These are phyloP conservation scores for Tulasnella sp. DNA, from an alignment of 768 basidiomycete genomes.

Conservation along the genomic window DNA sequence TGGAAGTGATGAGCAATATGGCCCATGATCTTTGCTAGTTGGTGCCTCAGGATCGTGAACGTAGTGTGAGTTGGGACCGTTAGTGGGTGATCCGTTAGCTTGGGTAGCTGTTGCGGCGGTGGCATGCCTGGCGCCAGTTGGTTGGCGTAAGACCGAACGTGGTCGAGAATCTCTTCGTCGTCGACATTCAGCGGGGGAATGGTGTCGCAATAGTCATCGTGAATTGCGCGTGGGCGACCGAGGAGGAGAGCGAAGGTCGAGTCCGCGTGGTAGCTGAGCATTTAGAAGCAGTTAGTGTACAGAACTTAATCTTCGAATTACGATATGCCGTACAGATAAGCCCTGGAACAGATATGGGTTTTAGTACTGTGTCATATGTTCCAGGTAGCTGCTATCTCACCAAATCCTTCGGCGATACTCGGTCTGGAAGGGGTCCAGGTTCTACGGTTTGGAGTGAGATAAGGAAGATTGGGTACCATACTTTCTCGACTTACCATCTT, in stretches of 20 bases:
- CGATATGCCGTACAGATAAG: conserved; percentile 46
- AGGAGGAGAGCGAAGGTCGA: conserved; percentile 88
- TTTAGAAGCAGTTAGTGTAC: not conserved
- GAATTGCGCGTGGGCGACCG: conserved; percentile 75
- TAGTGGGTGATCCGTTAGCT: conserved; percentile 35
- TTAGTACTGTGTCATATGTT: conserved; percentile 4
- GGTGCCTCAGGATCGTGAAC: conserved; percentile 81
- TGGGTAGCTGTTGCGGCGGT: conserved; percentile 47
- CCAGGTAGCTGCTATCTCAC: conserved; percentile 42
- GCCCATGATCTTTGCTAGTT: conserved; percentile 78
- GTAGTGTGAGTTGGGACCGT: conserved; percentile 77
- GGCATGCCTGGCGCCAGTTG: conserved; percentile 41
- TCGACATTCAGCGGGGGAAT: conserved; percentile 69
- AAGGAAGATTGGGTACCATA: not conserved
- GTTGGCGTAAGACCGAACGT: conserved; percentile 33
- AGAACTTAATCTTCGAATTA: not conserved
- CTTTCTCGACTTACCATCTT: conserved; percentile 56
- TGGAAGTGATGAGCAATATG: conserved; percentile 92
- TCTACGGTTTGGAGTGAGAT: conserved; percentile 41
- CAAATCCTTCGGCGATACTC: conserved; percentile 91
- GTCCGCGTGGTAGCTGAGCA: conserved; percentile 80
- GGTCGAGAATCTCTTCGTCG: conserved; percentile 38
- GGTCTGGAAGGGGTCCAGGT: conserved; percentile 67
- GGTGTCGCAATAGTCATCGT: conserved; percentile 85
- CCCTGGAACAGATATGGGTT: conserved; percentile 47